Evolutionary conservation across 2,329 filamentous ascomycete genomes (phyloP), one percentile per base, ranked within the genome.

Genomic region (Fusarium sp.): DNA sequence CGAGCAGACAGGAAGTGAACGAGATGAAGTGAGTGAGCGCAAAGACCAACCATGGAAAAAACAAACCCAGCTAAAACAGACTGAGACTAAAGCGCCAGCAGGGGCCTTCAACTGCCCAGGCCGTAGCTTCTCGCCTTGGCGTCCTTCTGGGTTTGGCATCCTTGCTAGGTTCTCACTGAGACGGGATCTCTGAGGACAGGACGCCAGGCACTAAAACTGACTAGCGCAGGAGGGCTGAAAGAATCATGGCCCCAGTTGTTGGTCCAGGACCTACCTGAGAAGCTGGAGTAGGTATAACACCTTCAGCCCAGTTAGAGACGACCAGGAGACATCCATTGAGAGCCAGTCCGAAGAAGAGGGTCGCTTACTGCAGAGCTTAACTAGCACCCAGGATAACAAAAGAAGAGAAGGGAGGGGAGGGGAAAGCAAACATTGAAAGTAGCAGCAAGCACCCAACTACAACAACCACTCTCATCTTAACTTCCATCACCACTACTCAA

Each of bases 161-260:
- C 53, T 54, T 42, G 51, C 55, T 67, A 56, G 68, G 58, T 58
- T 42, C 50, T 57, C 69, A 58, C 72, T 76, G 63, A 69, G 70
- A 75, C 77, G 71, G 76, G 75, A 77, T 76, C 69, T 73, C 69
- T 72, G 67, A 72, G 71, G 69, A 67, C 68, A 57, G 53, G 49
- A 71, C 64, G 45, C 63, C 68, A 73, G 44, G 39, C 72, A 70
- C 72, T 65, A 75, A 72, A 71, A 56, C 60, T 63, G 73, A 73
- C 77, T 80, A 80, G 78, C 76, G 78, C 66, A 71, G 77, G 73
- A 80, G 77, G 78, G 78, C 78, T 80, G 78, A 80, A 77, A 62
- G 73, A 74, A 76, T 74, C 58, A 61, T 74, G 72, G 74, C 72
- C 67, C 72, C 61, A 73, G 72, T 65, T 64, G 56, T 46, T 69